A percentile compares a stretch with the other conserved stretches of the same genome.
Evolutionary conservation across 129 eudicot species (phyloP).

Genomic region (Erigeron canadensis): DNA sequence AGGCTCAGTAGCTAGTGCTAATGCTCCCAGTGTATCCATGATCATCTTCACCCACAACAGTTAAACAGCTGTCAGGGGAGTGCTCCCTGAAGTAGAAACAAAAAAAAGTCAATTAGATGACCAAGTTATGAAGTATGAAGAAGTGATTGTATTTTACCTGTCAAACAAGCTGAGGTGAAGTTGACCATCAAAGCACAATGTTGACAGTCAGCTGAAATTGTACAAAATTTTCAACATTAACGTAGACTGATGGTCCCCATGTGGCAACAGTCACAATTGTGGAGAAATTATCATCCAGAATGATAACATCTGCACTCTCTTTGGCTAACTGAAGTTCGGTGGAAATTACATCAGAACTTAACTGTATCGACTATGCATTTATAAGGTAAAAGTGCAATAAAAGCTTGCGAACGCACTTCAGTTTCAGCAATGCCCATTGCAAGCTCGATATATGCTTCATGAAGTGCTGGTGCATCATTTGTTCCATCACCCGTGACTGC

Average conservation of each 20-base stretch:
- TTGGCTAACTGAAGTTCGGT: conserved; percentile 72
- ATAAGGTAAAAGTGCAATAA: conserved; percentile 4
- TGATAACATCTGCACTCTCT: conserved; percentile 98
- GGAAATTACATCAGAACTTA: not conserved
- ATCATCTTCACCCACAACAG: conserved; percentile 99
- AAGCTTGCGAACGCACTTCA: conserved; percentile 51
- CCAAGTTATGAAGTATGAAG: not conserved
- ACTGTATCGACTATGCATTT: not conserved
- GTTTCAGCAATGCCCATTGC: conserved; percentile 99
- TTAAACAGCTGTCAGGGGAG: conserved; percentile 96
- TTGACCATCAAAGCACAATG: conserved; percentile 70
- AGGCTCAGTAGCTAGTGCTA: conserved; percentile 95
- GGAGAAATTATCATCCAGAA: conserved; percentile 95
- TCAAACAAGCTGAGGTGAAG: conserved; percentile 72
- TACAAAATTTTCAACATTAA: conserved; percentile 91
- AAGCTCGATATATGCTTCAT: conserved; percentile 98
- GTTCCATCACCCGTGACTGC: conserved; percentile 99
- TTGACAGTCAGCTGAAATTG: conserved; percentile 97
- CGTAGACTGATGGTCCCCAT: conserved; percentile 93
- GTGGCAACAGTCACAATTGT: conserved; percentile 91
- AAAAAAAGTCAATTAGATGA: not conserved
- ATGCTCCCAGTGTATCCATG: conserved; percentile 97
- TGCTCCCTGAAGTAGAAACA: conserved; percentile 52
- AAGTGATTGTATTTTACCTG: conserved; percentile 41
- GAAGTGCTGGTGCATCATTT: conserved; percentile 99